Percentiles rank a stretch among this genome's conserved stretches.
phyloP scores from a whole-genome alignment of 805 yeast species.

The Candida sphagnicola region DNA sequence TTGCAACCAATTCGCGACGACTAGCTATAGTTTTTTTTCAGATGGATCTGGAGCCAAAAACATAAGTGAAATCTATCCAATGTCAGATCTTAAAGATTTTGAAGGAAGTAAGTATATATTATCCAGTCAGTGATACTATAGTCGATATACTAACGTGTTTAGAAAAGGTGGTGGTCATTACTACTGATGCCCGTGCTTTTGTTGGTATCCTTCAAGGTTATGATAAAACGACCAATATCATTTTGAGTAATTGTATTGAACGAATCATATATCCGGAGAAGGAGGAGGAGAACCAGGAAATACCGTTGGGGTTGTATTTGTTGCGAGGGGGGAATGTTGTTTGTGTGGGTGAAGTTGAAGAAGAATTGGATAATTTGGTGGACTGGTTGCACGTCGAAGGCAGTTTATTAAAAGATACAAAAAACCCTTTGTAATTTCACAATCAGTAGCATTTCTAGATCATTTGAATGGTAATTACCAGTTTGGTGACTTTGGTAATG shows the following conservation, averaged over 20 bases:
- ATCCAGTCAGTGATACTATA: not conserved
- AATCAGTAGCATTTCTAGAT: no score
- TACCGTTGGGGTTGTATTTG: conserved; percentile 46
- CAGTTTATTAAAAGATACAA: conserved; percentile 31
- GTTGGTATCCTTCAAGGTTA: conserved; percentile 50
- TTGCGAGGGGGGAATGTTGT: conserved; percentile 59
- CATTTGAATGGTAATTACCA: no score
- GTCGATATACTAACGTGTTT: conserved; percentile 15
- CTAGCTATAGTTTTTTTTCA: conserved; percentile 1
- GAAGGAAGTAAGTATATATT: conserved; percentile 27
- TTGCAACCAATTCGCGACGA: not conserved
- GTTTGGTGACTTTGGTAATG: no score
- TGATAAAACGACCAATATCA: conserved; percentile 61
- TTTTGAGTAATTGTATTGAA: conserved; percentile 50
- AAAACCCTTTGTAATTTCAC: conserved; percentile 38
- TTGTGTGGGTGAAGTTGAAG: conserved; percentile 52
- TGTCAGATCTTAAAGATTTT: conserved; percentile 31
- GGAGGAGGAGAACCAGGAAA: conserved; percentile 35
- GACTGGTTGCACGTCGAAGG: conserved; percentile 41
- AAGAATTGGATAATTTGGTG: conserved; percentile 30
- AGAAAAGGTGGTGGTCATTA: conserved; percentile 38
- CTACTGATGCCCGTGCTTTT: conserved; percentile 42
- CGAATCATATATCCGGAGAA: conserved; percentile 42
- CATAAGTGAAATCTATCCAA: conserved; percentile 5
- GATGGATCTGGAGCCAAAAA: conserved; percentile 6